A percentile compares a stretch with the other conserved stretches of the same genome.
phyloP scores from a whole-genome alignment of 2,329 filamentous ascomycete species.

The Arthroderma sp. region DNA sequence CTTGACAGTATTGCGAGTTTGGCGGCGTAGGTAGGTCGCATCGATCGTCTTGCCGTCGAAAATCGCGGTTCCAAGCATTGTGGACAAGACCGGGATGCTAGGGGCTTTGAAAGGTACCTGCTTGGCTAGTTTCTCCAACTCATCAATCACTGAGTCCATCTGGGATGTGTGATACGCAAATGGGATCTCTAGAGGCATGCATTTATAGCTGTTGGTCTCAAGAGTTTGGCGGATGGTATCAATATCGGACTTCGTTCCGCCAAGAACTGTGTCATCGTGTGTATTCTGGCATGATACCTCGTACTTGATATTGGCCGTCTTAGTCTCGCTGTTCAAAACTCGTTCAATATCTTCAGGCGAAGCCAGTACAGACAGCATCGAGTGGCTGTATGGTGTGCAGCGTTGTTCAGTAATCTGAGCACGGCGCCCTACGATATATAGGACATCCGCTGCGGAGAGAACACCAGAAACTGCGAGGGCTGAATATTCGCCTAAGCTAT shows the following conservation, averaged over 20 bases:
- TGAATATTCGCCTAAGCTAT: conserved; percentile 15
- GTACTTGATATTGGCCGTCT: not conserved
- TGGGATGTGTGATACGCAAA: conserved; percentile 58
- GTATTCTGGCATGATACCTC: conserved; percentile 9
- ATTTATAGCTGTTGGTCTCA: conserved; percentile 35
- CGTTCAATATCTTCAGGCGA: not conserved
- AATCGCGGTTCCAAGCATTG: conserved; percentile 51
- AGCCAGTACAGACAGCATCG: conserved; percentile 46
- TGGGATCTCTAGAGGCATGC: conserved; percentile 42
- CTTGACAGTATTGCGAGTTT: conserved; percentile 57
- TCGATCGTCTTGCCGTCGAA: conserved; percentile 45
- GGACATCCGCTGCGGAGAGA: conserved; percentile 21
- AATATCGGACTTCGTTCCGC: conserved; percentile 13
- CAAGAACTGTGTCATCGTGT: conserved; percentile 16
- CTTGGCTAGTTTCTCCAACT: conserved; percentile 30
- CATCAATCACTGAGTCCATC: conserved; percentile 24
- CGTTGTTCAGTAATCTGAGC: conserved; percentile 22
- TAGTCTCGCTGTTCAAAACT: not conserved
- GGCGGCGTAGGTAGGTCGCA: conserved; percentile 16
- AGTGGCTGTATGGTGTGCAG: conserved; percentile 50
- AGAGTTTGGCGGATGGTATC: conserved; percentile 30
- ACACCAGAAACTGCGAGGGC: conserved; percentile 23
- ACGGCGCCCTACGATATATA: conserved; percentile 23
- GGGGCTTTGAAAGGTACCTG: conserved; percentile 47
- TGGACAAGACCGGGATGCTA: conserved; percentile 53